Evolutionary conservation across 768 basidiomycete species (phyloP).

Genomic region (Ephemerocybe angulata): DNA sequence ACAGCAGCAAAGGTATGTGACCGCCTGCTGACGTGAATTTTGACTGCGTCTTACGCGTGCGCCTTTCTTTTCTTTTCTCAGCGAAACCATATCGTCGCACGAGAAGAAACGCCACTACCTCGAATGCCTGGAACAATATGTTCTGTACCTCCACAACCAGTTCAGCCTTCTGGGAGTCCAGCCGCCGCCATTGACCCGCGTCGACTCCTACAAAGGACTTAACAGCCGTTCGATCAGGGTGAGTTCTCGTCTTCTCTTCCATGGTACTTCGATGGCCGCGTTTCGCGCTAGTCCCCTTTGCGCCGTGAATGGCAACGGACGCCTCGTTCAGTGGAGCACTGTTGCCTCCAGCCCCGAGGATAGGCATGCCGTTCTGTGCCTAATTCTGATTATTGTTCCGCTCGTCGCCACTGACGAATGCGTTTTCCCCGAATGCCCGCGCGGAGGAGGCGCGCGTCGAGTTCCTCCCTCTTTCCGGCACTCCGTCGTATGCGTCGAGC

Average conservation of each 20-base stretch:
- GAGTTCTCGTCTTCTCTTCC: constrained; percentile 9
- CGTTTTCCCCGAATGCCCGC: neutral
- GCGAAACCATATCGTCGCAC: constrained; percentile 73
- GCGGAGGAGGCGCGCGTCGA: neutral
- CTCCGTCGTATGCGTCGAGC: neutral
- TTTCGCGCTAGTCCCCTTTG: neutral
- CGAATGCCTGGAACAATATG: constrained; percentile 70
- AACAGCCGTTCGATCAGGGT: constrained; percentile 65
- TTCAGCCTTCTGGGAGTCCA: constrained; percentile 45
- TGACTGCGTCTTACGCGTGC: too few species aligned
- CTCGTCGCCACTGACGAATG: neutral
- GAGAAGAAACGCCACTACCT: constrained; percentile 75
- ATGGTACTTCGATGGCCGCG: too few species aligned
- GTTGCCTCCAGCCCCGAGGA: neutral
- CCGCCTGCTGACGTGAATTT: too few species aligned
- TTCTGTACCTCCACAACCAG: constrained; percentile 61
- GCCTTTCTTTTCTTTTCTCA: too few species aligned
- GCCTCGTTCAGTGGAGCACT: too few species aligned
- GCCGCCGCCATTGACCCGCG: constrained; percentile 48
- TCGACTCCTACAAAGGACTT: constrained; percentile 50
- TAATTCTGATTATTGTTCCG: neutral
- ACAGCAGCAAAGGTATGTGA: too few species aligned
- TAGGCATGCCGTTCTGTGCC: neutral
- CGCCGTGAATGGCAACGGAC: neutral
- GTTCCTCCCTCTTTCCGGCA: neutral